phyloP scores from a whole-genome alignment of 768 basidiomycete species.

The Leucocoprinus birnbaumii region DNA sequence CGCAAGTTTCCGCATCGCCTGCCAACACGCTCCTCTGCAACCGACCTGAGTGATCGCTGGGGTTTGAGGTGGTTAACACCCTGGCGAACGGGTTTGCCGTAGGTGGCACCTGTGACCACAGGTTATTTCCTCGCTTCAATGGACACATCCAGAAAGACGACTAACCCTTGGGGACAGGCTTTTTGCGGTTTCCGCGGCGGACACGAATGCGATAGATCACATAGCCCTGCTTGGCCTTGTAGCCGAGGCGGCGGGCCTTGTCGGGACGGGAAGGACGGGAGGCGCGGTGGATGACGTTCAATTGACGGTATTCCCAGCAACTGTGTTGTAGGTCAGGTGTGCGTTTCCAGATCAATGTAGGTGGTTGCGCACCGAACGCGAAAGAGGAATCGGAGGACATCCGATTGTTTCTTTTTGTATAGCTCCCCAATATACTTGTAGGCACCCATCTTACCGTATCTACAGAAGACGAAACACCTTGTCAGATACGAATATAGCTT shows the following conservation, averaged over 20 bases:
- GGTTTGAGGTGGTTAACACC: constrained; percentile 99
- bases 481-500: constrained; percentile 9
- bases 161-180: constrained; percentile 94
- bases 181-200: constrained; percentile 98
- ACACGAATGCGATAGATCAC: constrained; percentile 97
- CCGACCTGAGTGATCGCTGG: constrained; percentile 89
- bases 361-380: constrained; percentile 75
- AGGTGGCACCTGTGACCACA: constrained; percentile 76
- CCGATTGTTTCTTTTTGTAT: constrained; percentile 98
- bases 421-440: constrained; percentile 97
- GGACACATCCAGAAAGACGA: constrained; percentile 18
- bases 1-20: constrained; percentile 94
- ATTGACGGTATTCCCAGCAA: constrained; percentile 98
- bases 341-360: background rate
- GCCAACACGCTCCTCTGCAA: constrained; percentile 98
- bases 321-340: constrained; percentile 30
- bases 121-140: background rate
- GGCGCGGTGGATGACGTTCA: constrained; percentile 97
- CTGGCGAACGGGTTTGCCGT: constrained; percentile 98
- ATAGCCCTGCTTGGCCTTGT: constrained; percentile 99
- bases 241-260: constrained; percentile 97
- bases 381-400: constrained; percentile 96
- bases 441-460: constrained; percentile 74
- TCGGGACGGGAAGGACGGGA: constrained; percentile 98
- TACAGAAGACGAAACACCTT: constrained; percentile 12